Conservation (phyloP, 139 green algal genomes). For the Haematococcus sp. region DNA sequence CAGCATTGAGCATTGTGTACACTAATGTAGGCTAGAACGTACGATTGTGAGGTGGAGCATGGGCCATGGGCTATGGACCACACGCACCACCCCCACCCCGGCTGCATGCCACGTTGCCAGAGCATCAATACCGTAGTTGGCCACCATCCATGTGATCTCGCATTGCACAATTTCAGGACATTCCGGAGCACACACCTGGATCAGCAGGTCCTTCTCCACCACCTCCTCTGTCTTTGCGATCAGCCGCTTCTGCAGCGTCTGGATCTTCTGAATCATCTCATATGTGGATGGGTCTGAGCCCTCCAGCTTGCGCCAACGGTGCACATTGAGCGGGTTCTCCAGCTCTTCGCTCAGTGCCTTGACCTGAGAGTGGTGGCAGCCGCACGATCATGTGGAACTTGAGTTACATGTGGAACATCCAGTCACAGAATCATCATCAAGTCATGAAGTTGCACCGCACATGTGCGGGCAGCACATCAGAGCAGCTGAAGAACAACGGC, state of each 20-base stretch:
- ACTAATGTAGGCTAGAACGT: not conserved
- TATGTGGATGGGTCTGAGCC: constrained; percentile 85
- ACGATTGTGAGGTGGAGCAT: not conserved
- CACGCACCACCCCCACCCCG: too few relatives aligned
- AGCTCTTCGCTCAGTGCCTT: constrained; percentile 90
- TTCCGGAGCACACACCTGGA: constrained; percentile 58
- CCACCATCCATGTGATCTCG: too few relatives aligned
- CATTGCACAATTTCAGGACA: too few relatives aligned
- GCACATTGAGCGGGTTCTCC: constrained; percentile 94
- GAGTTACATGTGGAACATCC: not conserved
- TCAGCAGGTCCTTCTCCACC: constrained; percentile 85
- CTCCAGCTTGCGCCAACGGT: constrained; percentile 91
- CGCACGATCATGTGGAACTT: not conserved
- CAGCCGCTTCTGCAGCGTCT: constrained; percentile 89
- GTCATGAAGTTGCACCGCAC: too few relatives aligned
- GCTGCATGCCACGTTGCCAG: too few relatives aligned
- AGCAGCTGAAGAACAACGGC: too few relatives aligned
- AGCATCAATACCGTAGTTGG: too few relatives aligned
- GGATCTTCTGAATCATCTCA: constrained; percentile 95
- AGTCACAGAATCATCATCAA: too few relatives aligned
- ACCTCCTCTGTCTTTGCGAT: constrained; percentile 89
- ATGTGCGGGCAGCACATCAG: too few relatives aligned
- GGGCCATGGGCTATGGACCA: too few relatives aligned
- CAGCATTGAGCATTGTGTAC: not conserved
- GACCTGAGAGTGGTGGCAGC: constrained; percentile 34